Evolutionary conservation across 306 rosid species (phyloP).

Genomic region (Dalbergia cochinchinensis): DNA sequence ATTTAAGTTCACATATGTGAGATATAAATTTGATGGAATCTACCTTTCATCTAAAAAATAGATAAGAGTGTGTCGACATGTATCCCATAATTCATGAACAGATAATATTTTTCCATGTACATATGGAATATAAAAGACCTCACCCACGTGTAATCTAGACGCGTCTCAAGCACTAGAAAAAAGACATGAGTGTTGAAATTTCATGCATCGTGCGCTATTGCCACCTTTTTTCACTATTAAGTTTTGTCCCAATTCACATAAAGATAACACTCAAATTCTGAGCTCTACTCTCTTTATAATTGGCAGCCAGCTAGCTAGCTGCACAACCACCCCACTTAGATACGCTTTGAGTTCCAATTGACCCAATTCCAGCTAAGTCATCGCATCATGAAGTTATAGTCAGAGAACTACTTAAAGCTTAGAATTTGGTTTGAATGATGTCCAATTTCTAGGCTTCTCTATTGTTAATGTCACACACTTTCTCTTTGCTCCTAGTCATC

Average conservation of each 20-base stretch:
- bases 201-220: constrained; percentile 28
- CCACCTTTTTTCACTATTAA: constrained; percentile 3
- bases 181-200: constrained; percentile 28
- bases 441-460: constrained; percentile 8
- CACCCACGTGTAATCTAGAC: constrained; percentile 44
- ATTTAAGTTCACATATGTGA: too few species aligned
- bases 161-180: constrained; percentile 45
- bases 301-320: constrained; percentile 55
- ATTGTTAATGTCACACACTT: constrained; percentile 3
- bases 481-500: background rate
- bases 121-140: constrained; percentile 6
- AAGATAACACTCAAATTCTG: constrained; percentile 32
- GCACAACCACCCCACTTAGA: constrained; percentile 44
- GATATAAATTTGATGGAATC: too few species aligned
- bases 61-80: too few species aligned
- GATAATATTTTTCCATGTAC: background rate
- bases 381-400: background rate
- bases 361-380: constrained; percentile 27
- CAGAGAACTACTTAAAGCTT: background rate
- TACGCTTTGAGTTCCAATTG: constrained; percentile 27
- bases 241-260: constrained; percentile 32
- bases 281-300: background rate
- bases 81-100: too few species aligned
- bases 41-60: too few species aligned
- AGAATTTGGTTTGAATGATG: background rate